Percentiles rank a stretch among this genome's conserved stretches.
Conservation (phyloP, 352 stramenopile species). For the Peronospora belbahrii region DNA sequence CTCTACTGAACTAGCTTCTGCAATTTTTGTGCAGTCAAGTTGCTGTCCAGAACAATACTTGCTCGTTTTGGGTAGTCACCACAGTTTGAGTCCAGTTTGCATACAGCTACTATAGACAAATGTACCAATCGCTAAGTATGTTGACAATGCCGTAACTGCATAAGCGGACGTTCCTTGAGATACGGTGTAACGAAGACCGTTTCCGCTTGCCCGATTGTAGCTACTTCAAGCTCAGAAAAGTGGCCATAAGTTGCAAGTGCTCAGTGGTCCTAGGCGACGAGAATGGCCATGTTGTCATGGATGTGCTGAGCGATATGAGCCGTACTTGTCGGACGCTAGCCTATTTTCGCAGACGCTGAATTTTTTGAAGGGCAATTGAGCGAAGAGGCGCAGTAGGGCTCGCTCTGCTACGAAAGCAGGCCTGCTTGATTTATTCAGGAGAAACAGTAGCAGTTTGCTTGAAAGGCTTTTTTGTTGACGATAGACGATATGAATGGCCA, state of each 20-base stretch:
- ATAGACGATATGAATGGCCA: too few relatives aligned
- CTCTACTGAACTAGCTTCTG: constrained; percentile 31
- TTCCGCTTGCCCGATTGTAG: constrained; percentile 6
- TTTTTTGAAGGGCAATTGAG: not conserved
- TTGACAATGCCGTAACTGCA: constrained; percentile 3
- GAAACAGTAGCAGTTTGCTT: constrained; percentile 11
- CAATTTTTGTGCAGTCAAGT: constrained; percentile 27
- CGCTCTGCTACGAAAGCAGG: constrained; percentile 12
- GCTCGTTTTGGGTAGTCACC: constrained; percentile 21
- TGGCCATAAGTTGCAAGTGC: constrained; percentile 7
- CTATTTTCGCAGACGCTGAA: constrained; percentile 11
- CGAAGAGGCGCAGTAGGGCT: not conserved
- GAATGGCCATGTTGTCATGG: not conserved
- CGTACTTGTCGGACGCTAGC: not conserved
- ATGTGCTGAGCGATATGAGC: constrained; percentile 4
- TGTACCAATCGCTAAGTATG: not conserved
- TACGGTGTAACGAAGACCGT: constrained; percentile 21
- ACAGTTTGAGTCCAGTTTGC: constrained; percentile 2
- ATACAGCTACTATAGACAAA: constrained; percentile 4
- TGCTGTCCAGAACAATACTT: constrained; percentile 27
- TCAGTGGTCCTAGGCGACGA: not conserved
- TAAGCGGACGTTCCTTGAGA: constrained; percentile 8
- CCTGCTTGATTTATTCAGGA: not conserved
- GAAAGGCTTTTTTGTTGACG: too few relatives aligned
- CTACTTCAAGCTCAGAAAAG: constrained; percentile 3